A percentile compares a stretch with the other conserved stretches of the same genome.
Conservation (phyloP, 2,329 filamentous ascomycete genomes). For the Diatrype stigma region DNA sequence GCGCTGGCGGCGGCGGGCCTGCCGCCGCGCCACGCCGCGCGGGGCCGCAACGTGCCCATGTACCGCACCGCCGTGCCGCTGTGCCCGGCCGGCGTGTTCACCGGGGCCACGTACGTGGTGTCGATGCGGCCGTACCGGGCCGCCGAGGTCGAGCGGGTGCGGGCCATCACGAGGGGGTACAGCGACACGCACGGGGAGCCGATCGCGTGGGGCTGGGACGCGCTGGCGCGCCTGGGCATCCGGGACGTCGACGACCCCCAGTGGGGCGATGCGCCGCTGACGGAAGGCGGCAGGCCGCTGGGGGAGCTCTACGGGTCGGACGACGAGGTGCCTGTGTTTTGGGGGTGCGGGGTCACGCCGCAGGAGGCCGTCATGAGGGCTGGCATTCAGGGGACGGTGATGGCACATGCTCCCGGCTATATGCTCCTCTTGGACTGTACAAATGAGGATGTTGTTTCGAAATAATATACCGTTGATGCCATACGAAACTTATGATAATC, state of each 20-base stretch:
- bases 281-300: slow-evolving; percentile 33
- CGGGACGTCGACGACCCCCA: slow-evolving; percentile 46
- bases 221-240: slow-evolving; percentile 48
- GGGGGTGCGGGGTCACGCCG: slow-evolving; percentile 64
- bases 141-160: slow-evolving; percentile 46
- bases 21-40: slow-evolving; percentile 44
- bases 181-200: slow-evolving; percentile 59
- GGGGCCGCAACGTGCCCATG: slow-evolving; percentile 54
- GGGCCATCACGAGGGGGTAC: slow-evolving; percentile 52
- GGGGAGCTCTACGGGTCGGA: slow-evolving; percentile 29
- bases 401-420: slow-evolving; percentile 59
- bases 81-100: slow-evolving; percentile 55
- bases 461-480: too few relatives aligned
- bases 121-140: slow-evolving; percentile 58
- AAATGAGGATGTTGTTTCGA: slow-evolving; percentile 38
- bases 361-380: slow-evolving; percentile 60
- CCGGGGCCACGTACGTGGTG: slow-evolving; percentile 50
- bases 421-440: slow-evolving; percentile 57
- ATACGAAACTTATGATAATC: too few relatives aligned
- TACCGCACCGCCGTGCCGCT: slow-evolving; percentile 55
- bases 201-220: slow-evolving; percentile 62
- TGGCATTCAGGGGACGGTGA: slow-evolving; percentile 48
- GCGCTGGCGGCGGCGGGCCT: slow-evolving; percentile 49
- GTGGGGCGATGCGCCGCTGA: slow-evolving; percentile 51
- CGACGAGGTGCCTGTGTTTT: slow-evolving; percentile 51